phyloP scores from a whole-genome alignment of 129 eudicot species.

The Pulicaria dysenterica region DNA sequence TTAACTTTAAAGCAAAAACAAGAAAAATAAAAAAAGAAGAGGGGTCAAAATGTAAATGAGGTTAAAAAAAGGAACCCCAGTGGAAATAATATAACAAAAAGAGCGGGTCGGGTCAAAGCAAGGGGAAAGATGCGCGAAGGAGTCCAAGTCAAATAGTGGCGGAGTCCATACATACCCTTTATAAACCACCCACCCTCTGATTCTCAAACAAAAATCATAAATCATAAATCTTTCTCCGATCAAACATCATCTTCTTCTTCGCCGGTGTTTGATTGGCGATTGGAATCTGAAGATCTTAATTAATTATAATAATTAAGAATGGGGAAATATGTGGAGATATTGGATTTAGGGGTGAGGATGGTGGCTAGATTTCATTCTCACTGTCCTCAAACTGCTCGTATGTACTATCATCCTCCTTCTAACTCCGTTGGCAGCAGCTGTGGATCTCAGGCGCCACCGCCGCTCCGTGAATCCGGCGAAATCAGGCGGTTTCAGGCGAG shows the following conservation, averaged over 20 bases:
- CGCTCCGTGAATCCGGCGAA: conserved; percentile 1
- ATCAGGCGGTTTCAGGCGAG: conserved; percentile 19
- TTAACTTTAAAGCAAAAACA: too few relatives aligned
- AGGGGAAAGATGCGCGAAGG: not conserved
- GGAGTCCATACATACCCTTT: not conserved
- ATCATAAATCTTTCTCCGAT: not conserved
- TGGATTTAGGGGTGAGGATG: conserved; percentile 31
- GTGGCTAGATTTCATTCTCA: conserved; percentile 34
- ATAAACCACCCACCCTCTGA: not conserved
- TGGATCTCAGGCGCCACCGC: conserved; percentile 17
- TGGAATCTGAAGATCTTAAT: not conserved
- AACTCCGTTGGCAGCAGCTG: not conserved
- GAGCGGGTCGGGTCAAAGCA: not conserved
- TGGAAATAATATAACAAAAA: not conserved
- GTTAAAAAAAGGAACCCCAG: not conserved
- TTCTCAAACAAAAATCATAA: not conserved
- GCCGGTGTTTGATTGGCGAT: not conserved
- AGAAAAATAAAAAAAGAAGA: not conserved
- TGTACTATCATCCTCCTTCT: conserved; percentile 42
- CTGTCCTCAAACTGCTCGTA: conserved; percentile 37
- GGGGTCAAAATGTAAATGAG: not conserved
- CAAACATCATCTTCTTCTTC: not conserved
- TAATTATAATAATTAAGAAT: not conserved
- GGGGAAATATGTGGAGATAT: conserved; percentile 30
- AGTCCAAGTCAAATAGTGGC: conserved; percentile 24